Evolutionary conservation across 1,139 yeast species (phyloP).

Genomic region (Trichomonascaceae sp.): DNA sequence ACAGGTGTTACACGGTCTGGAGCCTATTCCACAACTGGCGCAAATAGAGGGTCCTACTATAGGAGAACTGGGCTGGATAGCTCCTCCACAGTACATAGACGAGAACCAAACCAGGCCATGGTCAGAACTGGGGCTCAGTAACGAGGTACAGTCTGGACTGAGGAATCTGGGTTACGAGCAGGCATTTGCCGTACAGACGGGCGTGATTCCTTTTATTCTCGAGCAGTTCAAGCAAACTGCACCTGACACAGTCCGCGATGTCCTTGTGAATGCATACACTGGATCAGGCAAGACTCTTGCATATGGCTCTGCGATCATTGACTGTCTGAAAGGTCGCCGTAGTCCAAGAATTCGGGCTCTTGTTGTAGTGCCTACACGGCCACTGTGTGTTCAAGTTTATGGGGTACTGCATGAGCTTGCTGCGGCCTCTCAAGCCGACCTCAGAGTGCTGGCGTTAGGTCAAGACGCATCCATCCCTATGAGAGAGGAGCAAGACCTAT

Average conservation of each 20-base stretch:
- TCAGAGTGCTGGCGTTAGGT: conserved; percentile 25
- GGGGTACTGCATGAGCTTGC: conserved; percentile 46
- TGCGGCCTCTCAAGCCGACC: conserved; percentile 37
- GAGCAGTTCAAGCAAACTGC: conserved; percentile 37
- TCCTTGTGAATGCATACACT: conserved; percentile 84
- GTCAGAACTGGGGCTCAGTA: conserved; percentile 22
- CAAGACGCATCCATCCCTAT: conserved; percentile 39
- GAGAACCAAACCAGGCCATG: conserved; percentile 18
- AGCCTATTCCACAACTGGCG: conserved; percentile 77
- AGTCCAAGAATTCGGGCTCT: conserved; percentile 71
- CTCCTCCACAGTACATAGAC: conserved; percentile 43
- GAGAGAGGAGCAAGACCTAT: conserved; percentile 46
- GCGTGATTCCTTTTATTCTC: conserved; percentile 47
- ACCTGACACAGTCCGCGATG: conserved; percentile 43
- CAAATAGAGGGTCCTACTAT: conserved; percentile 22
- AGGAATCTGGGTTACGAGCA: conserved; percentile 29
- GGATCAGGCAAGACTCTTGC: conserved; percentile 97
- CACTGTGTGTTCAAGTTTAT: conserved; percentile 72
- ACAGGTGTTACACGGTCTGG: conserved; percentile 31
- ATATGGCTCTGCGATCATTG: conserved; percentile 72
- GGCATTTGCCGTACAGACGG: conserved; percentile 73
- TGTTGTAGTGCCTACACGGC: conserved; percentile 79
- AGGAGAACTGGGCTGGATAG: conserved; percentile 37
- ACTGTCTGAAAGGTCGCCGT: conserved; percentile 44
- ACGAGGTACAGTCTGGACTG: not conserved